Conservation (phyloP, 2,329 filamentous ascomycete genomes). For the Sordariomycetes sp. region DNA sequence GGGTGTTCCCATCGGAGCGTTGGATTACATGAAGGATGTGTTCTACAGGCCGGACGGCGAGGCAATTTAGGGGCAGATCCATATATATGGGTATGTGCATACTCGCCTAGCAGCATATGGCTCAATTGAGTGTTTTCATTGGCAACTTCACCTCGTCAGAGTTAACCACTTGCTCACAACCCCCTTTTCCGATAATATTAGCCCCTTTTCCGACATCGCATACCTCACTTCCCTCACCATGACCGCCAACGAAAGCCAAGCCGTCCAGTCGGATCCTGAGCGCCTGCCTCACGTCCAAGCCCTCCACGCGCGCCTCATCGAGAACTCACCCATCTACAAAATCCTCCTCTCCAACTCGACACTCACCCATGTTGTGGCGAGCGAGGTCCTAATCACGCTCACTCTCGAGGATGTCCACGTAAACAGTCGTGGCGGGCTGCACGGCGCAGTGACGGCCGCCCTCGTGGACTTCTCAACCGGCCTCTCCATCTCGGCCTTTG, state of each 20-base stretch:
- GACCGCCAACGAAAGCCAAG: too few species aligned
- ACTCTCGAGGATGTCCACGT: constrained; percentile 46
- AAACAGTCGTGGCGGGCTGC: constrained; percentile 58
- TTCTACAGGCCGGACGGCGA: neutral
- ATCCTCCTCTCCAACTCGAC: constrained; percentile 28
- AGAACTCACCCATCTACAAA: constrained; percentile 43
- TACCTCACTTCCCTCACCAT: too few species aligned
- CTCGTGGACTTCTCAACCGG: constrained; percentile 68
- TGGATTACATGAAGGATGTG: constrained; percentile 32
- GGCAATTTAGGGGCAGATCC: too few species aligned
- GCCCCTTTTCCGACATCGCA: too few species aligned
- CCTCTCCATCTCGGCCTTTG: constrained; percentile 59
- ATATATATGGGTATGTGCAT: too few species aligned
- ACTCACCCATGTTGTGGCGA: constrained; percentile 28
- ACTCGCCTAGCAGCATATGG: too few species aligned
- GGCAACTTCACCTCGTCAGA: too few species aligned
- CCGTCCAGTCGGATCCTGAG: too few species aligned
- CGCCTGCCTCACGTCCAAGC: constrained; percentile 22
- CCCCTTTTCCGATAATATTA: too few species aligned
- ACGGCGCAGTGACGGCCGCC: constrained; percentile 63
- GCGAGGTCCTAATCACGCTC: constrained; percentile 40
- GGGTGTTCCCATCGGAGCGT: constrained; percentile 49
- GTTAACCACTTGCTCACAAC: too few species aligned
- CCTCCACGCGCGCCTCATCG: constrained; percentile 24
- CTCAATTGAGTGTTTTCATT: too few species aligned